Evolutionary conservation across 805 yeast genomes (phyloP), one percentile per base, ranked within the genome.

Genomic region (Barnettozyma pratensis): DNA sequence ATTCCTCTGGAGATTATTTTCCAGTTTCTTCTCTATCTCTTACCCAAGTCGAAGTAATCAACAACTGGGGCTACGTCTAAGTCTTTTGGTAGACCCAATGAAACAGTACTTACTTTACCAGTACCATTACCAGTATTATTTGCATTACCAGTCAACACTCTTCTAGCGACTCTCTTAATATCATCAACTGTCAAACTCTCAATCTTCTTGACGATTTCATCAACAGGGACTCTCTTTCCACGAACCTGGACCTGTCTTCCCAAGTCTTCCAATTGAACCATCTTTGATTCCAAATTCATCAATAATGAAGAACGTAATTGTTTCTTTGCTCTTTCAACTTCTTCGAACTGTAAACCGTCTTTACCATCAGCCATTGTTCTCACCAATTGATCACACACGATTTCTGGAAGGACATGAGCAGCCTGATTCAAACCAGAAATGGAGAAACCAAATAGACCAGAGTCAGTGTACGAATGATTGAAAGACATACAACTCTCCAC

Each of bases 251-350:
- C 81, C 66, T 94, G 99, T 66, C 98, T 81, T 11, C 98, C 98
- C 68, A 91, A 74, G 61, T 94, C 99, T 68, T 94, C 99, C 48
- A 94, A 72, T 61, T 88, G 91, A n/a, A 95, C 95, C 74, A 92
- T 76, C 63, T 87, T 89, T 54, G 94, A 83, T 66, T 94, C 99
- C 42, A 91, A 75, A 60, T 91, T 92, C 96, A 92, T 92, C 64
- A 92, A 74, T 50, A 94, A 71, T 7, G 96, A 85, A 4, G 94
- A 83, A 40, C 87, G 81, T 51, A 94, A 76, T 71, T 92, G 98
- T 66, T 88, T 91, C 67, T 94, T 94, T 25, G 98, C 97, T 55
- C 99, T 77, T 49, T 74, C 67, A 6, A 94, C 91, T 69, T 94
- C 98, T 38, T 70, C 76, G 9, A 78, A 78, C 6, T 81, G 75